Evolutionary conservation across 2,329 filamentous ascomycete genomes (phyloP).

Genomic region (Pyrenophora tritici-repentis): DNA sequence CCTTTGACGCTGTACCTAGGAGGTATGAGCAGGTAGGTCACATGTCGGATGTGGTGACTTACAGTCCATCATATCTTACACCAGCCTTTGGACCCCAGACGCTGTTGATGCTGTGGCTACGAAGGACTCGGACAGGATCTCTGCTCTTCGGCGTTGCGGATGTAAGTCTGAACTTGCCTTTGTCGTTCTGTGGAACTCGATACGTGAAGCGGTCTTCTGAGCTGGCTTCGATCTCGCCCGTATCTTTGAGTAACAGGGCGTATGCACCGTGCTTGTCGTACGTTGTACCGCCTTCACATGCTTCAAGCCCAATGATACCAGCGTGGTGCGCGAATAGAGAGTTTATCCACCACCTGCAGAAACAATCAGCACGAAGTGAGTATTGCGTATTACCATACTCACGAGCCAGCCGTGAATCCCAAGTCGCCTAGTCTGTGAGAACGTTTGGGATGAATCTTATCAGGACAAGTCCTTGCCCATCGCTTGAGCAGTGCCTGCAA

Average conservation of each 20-base stretch:
- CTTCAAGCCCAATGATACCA: constrained; percentile 53
- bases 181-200: constrained; percentile 46
- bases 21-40: too few species aligned
- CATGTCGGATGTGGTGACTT: too few species aligned
- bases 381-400: constrained; percentile 18
- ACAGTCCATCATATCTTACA: constrained; percentile 56
- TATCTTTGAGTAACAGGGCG: constrained; percentile 51
- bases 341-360: constrained; percentile 57
- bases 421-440: constrained; percentile 48
- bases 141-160: constrained; percentile 48
- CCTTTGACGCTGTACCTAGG: constrained; percentile 34
- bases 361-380: constrained; percentile 6
- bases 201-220: constrained; percentile 49
- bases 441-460: constrained; percentile 33
- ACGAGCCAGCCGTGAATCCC: constrained; percentile 56
- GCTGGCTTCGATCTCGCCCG: constrained; percentile 45
- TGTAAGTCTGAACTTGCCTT: constrained; percentile 52
- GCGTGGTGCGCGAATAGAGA: constrained; percentile 53
- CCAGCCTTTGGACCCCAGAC: constrained; percentile 54
- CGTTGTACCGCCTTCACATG: constrained; percentile 51
- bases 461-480: constrained; percentile 40
- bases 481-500: constrained; percentile 40
- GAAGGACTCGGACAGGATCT: constrained; percentile 51
- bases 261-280: constrained; percentile 52
- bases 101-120: constrained; percentile 51